Base-by-base conservation (phyloP, 2,329 filamentous ascomycete species). In the Alternaria ethzedia region DNA sequence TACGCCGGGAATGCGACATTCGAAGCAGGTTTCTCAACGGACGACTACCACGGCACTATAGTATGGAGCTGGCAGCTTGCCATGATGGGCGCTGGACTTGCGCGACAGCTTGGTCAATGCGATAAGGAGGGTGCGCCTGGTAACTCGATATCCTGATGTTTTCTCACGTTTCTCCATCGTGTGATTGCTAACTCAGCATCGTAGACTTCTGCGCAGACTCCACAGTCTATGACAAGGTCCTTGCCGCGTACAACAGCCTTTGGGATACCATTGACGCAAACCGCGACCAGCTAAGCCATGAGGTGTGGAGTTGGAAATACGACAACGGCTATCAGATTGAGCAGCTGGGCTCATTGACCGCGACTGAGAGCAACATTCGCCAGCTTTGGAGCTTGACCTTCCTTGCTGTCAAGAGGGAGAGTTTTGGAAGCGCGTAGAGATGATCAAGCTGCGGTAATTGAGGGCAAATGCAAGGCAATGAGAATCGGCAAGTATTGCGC, bases 221-320 rank as follows among this genome's bases (percentile, higher is more conserved):
- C 0, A 57, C 54, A 0, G 81, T 90, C 0, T 78, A 83, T 57
- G 59, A 54, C 1, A 86, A 84, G 50, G 74, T 88, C 4, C 28
- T 69, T 2, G 20, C 63, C 5, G 88, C 88, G 0, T 90, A 90
- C 67, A 88, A 88, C 64, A 76, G 80, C 4, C 80, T 90, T 0
- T 90, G 88, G 88, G 84, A 89, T 68, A 78, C 84, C 0, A 88
- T 90, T 30, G 86, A 89, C 28, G 80, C 79, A 0, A 90, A 90
- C 62, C 64, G 68, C 3, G 77, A 74, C 3, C 81, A 86, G 57
- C 74, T 90, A 13, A 85, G 84, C 61, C 81, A 80, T 2, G 88
- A 90, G 70, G 86, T 90, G 0, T 90, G 89, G 88, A 88, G 84
- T 54, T 90, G 87, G 88, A 80, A 81, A 8, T 89, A 87, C 64